Conservation (phyloP, 2,329 filamentous ascomycete species). For the Decorospora gaudefroyi region DNA sequence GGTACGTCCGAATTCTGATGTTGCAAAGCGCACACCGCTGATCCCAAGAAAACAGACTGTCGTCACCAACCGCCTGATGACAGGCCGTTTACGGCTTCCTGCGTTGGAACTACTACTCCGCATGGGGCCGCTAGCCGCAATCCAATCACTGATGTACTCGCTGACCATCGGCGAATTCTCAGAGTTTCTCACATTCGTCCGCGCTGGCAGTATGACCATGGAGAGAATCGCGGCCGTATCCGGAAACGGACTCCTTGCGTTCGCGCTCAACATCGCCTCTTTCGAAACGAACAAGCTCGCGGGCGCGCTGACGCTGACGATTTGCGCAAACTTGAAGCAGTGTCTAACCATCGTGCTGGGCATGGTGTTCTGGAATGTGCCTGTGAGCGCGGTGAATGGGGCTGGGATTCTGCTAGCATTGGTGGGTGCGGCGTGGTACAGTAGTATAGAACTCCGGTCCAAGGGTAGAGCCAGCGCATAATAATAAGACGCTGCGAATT, state of each 20-base stretch:
- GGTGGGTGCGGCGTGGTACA: constrained; percentile 6
- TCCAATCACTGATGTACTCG: constrained; percentile 7
- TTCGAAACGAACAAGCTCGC: constrained; percentile 8
- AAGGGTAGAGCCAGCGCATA: constrained; percentile 4
- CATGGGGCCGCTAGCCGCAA: constrained; percentile 6
- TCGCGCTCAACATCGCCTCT: constrained; percentile 3
- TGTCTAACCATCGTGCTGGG: constrained; percentile 5
- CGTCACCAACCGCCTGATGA: constrained; percentile 8
- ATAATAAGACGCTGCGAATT: too few relatives aligned
- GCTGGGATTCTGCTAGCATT: constrained; percentile 5
- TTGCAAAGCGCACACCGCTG: neutral
- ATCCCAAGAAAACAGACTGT: constrained; percentile 2
- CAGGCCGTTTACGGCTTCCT: constrained; percentile 4
- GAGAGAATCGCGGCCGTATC: neutral
- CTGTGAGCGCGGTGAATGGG: constrained; percentile 5
- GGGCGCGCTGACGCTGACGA: constrained; percentile 6
- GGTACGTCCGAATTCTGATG: neutral
- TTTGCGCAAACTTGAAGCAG: constrained; percentile 7
- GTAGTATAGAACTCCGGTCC: constrained; percentile 3
- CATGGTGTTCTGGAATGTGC: constrained; percentile 6
- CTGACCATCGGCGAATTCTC: constrained; percentile 7
- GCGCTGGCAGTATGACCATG: neutral
- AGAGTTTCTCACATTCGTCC: constrained; percentile 2
- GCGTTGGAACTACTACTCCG: constrained; percentile 6
- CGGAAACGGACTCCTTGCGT: constrained; percentile 5